Evolutionary conservation across 2,329 filamentous ascomycete genomes (phyloP).

Genomic region (Colletotrichum coccodes): DNA sequence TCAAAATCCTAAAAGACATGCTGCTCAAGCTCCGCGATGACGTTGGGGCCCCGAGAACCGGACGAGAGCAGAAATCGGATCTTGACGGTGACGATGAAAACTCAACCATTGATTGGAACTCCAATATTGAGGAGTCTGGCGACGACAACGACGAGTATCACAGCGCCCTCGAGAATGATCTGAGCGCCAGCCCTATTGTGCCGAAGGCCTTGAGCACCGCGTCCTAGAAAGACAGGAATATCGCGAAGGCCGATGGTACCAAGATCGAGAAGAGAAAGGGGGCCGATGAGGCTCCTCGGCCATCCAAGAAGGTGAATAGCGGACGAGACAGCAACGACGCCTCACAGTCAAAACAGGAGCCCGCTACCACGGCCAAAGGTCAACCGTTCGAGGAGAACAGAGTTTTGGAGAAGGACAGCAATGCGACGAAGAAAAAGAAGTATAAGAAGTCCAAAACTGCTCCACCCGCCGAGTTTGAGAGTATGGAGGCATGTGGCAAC

Average conservation of each 20-base stretch:
- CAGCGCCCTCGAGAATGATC: conserved; percentile 4
- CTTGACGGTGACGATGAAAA: not conserved
- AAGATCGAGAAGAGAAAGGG: conserved; percentile 8
- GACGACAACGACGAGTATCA: not conserved
- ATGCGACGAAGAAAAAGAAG: not conserved
- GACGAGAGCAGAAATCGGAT: not conserved
- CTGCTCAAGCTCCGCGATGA: conserved; percentile 3
- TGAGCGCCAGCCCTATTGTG: not conserved
- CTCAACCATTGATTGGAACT: not conserved
- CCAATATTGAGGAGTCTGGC: not conserved
- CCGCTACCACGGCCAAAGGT: not conserved
- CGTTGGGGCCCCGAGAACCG: not conserved
- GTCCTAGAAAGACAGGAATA: conserved; percentile 5
- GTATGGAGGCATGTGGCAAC: too few relatives aligned
- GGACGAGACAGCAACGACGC: not conserved
- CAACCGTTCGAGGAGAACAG: not conserved
- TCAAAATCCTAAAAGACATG: not conserved
- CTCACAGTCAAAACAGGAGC: not conserved
- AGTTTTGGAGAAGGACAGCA: not conserved
- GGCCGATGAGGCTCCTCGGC: not conserved
- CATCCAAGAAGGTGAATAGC: conserved; percentile 7
- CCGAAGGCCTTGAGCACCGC: not conserved
- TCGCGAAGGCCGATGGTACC: not conserved
- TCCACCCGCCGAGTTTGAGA: not conserved
- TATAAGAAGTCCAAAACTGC: not conserved